Base-by-base conservation (phyloP, 2,329 filamentous ascomycete species). In the Botrytis porri region DNA sequence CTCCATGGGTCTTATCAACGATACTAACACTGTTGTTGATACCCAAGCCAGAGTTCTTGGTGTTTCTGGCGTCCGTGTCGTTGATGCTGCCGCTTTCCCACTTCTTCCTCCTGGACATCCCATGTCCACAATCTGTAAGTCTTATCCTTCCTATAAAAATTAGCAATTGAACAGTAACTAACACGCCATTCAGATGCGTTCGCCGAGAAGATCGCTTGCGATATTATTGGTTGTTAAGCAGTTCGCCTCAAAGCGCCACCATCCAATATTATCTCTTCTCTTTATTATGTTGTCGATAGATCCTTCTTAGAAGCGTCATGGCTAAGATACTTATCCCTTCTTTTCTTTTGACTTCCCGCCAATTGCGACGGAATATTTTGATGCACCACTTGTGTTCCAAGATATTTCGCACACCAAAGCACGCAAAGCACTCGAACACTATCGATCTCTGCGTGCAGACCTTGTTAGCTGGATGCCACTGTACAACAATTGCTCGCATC, bases 1-100 rank as follows among this genome's bases (percentile, higher is more conserved):
- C 12, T 85, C 85, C 78, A 90, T 91, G 88, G 88, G 88, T 0
- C 83, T 80, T 72, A 10, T 72, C 0, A 82, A 77, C 2, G 84
- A 85, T n/a, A 37, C 70, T 4, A 82, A 84, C 22, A 75, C 76
- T 37, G 78, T 79, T 4, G 72, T 79, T 35, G 77, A 79, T 66
- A 43, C 65, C 2, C 63, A 75, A 16, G 72, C 75, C n/a, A 77
- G 70, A 43, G 78, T 79, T 5, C 74, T 73, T 70, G 78, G 78
- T 43, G 76, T 77, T 25, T 62, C 72, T 32, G 66, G 71, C 0
- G 20, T 79, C 39, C 74, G 76, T 59, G 77, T 79, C 41, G 77
- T 79, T 59, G 78, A 79, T 74, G 73, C 75, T 18, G 73, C 75
- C 54, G 51, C 75, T 25, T 75, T 79, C 67, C 74, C 77, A 20